Percentiles rank a stretch among this genome's conserved stretches.
phyloP scores from a whole-genome alignment of 257 asterid genomes.

The Solanum microdontum region DNA sequence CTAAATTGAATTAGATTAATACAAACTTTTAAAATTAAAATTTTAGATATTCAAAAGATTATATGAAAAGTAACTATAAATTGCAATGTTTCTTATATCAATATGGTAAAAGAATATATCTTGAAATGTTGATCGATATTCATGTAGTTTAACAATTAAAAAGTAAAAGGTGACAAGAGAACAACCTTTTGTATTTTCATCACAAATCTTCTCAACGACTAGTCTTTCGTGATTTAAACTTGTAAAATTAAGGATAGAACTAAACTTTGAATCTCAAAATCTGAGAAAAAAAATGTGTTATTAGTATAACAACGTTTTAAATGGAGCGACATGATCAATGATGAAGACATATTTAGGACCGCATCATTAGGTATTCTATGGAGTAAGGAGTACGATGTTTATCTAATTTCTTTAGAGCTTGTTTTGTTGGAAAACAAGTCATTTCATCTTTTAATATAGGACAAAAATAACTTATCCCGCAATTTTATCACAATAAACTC shows the following conservation, averaged over 20 bases:
- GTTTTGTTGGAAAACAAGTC: not conserved
- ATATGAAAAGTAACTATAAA: not conserved
- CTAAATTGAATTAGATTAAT: not conserved
- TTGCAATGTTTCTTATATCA: too few relatives aligned
- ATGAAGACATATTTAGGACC: not conserved
- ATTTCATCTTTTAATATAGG: accelerated
- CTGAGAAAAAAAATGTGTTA: not conserved
- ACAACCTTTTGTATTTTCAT: not conserved
- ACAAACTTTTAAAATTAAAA: not conserved
- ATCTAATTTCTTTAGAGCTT: not conserved
- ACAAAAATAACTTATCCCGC: not conserved
- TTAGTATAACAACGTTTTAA: not conserved
- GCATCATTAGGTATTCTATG: not conserved
- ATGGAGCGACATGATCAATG: not conserved
- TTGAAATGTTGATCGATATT: not conserved
- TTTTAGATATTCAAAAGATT: not conserved
- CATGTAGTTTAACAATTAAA: not conserved
- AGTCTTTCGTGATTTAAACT: not conserved
- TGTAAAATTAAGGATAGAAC: not conserved
- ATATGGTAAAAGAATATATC: not conserved
- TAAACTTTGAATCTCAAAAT: not conserved
- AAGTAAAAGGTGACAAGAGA: not conserved
- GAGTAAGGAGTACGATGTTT: not conserved
- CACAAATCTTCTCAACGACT: not conserved
- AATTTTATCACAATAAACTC: too few relatives aligned